Base-by-base conservation (phyloP, 495 filamentous ascomycete species). In the Podospora comata region DNA sequence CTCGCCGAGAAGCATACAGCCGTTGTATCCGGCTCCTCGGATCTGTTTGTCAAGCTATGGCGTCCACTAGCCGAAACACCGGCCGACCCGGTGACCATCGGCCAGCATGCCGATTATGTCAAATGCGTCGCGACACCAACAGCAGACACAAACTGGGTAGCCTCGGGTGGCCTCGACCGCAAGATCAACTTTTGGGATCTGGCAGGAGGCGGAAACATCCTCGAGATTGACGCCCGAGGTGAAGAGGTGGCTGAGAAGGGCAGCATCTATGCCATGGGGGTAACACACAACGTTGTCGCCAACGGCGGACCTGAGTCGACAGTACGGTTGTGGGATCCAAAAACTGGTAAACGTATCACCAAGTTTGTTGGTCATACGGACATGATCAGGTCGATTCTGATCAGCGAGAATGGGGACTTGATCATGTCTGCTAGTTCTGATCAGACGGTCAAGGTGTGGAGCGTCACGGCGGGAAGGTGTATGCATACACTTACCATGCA, bases 401-500 rank as follows among this genome's bases (percentile, higher is more conserved):
- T 99, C 72, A 96, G 90, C 70, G 86, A 94, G 72, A 87, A 90
- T 65, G 93, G 92, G 9, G 92, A 97, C 77, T 94, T 88, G 39
- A 91, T 99, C 62, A 87, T 99, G 86, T 96, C 93, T 0, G 96
- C 93, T 3, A 97, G 93, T 62, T 96, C 95, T 2, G 95, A 99
- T 76, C 92, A 95, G 77, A 97, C 95, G 0, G 89, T 99, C 80
- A 99, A 99, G 79, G 87, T 98, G 26, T 99, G 95, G 95, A 97
- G 93, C 61, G 86, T 97, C 60, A 93, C 92, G 2, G 94, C 92
- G 13, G 95, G 94, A 48, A 85, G 95, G 68, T 98, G 95, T 83
- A 92, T 97, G 90, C 91, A 97, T 79, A 99, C 96, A 4, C 83
- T 99, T 65, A 97, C 93, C 18, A 98, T 98, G 95, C 95, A 99